Base-by-base conservation (phyloP, 306 rosid genomes). In the Citrullus mucosospermus region DNA sequence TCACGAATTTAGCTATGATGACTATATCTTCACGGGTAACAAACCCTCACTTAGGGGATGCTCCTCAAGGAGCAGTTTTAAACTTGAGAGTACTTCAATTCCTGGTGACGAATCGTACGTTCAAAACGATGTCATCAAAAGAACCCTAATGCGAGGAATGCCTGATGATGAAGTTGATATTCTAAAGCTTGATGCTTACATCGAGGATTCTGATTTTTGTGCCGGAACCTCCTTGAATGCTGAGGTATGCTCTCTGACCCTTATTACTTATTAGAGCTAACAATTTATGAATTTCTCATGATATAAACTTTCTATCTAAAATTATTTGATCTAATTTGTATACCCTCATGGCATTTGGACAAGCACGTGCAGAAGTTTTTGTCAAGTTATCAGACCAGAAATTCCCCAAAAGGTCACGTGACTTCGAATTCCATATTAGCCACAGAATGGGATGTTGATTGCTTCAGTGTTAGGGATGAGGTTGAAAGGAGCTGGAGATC, bases 11-110 rank as follows among this genome's bases (percentile, higher is more conserved):
- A 38, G 82, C 62, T 59, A 80, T 70, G 83, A 82, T 82, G 66
- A 79, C 78, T 83, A 81, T 50, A 38, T 82, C 81, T 74, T 70
- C 60, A 66, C 79, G 82, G 84, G 81, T 77, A 65, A 80, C 78
- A 87, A 79, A 79, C 91, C 97, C 34, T 86, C 89, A 59, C 85
- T 90, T 71, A 85, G 70, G 85, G 85, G 89, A 60, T 91, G 93
- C 85, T 87, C 93, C 79, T 68, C 75, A 32, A 82, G 25, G 82
- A 75, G 82, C 77, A 79, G 82, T 61, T 59, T 85, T 80, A 80
- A 77, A 79, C 71, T 44, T 34, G 86, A 87, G 85, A 85, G 87
- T 81, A 81, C 62, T 78, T 84, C 84, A 68, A 75, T 82, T 79
- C 74, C 66, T 41, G 85, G 89, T 79, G 85, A 72, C 83, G 81